Evolutionary conservation across 768 basidiomycete genomes (phyloP).

Genomic region (Leucosporidium scottii): DNA sequence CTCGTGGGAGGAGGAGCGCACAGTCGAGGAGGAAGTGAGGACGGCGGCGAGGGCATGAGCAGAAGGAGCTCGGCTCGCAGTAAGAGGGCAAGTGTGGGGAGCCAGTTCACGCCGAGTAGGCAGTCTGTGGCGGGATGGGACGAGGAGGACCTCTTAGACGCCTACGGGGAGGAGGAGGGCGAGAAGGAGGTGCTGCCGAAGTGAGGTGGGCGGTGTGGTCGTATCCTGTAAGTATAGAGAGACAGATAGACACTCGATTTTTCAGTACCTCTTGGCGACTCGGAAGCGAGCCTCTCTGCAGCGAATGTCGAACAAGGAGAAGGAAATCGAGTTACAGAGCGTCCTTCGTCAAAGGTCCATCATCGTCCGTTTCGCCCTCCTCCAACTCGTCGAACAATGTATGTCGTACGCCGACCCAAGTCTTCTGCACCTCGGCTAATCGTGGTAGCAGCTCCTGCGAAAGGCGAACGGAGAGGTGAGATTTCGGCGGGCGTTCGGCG

Average conservation of each 20-base stretch:
- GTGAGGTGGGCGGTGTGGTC: too few relatives aligned
- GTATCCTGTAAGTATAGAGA: too few relatives aligned
- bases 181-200: background rate
- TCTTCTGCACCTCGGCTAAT: background rate
- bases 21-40: background rate
- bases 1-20: background rate
- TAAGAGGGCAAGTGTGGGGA: background rate
- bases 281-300: too few relatives aligned
- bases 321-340: too few relatives aligned
- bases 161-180: slow-evolving; percentile 9
- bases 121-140: background rate
- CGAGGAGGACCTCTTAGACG: slow-evolving; percentile 2
- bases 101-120: background rate
- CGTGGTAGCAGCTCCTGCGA: slow-evolving; percentile 3
- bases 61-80: background rate
- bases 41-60: background rate
- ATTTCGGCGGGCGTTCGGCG: background rate
- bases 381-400: slow-evolving; percentile 4
- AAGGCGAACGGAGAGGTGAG: background rate
- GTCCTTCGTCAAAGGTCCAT: too few relatives aligned
- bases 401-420: background rate
- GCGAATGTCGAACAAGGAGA: too few relatives aligned
- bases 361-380: background rate
- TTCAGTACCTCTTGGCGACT: too few relatives aligned
- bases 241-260: too few relatives aligned